A percentile compares a stretch with the other conserved stretches of the same genome.
These are phyloP conservation scores for Aspergillus pseudonomiae DNA, from an alignment of 2,329 filamentous ascomycete species.

Conservation along the genomic window DNA sequence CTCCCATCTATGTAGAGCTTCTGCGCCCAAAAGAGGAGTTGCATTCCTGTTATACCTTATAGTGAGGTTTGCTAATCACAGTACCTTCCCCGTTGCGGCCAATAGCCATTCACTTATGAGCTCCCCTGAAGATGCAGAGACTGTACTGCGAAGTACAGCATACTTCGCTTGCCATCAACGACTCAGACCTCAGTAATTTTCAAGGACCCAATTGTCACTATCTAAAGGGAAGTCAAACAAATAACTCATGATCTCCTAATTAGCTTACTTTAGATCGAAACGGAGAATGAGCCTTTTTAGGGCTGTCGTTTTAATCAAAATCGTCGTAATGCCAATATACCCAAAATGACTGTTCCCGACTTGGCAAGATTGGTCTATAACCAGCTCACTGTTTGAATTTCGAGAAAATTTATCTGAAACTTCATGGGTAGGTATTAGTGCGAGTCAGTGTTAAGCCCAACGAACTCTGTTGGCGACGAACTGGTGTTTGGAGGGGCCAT, in stretches of 20 bases:
- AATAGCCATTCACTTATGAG: too few species aligned
- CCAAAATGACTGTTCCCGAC: background rate
- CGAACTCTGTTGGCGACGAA: constrained; percentile 3
- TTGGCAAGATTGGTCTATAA: background rate
- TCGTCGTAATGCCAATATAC: background rate
- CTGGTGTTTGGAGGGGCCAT: background rate
- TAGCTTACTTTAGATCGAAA: background rate
- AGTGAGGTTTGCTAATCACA: background rate
- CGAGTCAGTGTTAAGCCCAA: background rate
- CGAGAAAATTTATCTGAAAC: background rate
- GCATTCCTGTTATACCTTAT: background rate
- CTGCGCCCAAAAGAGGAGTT: background rate
- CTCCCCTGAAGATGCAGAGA: background rate
- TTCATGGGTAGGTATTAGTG: background rate
- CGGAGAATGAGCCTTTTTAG: background rate
- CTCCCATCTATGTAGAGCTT: background rate
- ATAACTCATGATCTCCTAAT: background rate
- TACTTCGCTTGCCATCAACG: background rate
- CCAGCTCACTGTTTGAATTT: background rate
- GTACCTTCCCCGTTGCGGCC: background rate
- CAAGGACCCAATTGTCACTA: background rate
- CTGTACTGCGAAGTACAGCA: background rate
- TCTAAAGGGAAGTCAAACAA: background rate
- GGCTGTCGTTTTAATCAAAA: background rate
- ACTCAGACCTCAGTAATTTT: background rate